Conservation (phyloP, 306 rosid species). For the Vigna hirtella region DNA sequence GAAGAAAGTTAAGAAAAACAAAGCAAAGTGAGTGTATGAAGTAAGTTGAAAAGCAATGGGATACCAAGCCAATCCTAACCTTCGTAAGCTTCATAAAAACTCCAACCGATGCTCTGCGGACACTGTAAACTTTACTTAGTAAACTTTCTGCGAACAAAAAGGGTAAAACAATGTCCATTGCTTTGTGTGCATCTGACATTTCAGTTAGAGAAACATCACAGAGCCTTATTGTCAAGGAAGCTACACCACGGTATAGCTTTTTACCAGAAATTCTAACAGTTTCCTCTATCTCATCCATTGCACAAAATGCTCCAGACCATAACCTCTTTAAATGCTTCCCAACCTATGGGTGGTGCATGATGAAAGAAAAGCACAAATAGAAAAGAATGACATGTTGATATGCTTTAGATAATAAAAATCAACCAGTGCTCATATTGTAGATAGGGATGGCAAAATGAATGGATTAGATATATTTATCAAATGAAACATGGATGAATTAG, state of each 20-base stretch:
- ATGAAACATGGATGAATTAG: no score
- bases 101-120: conserved; percentile 83
- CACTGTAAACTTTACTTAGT: conserved; percentile 88
- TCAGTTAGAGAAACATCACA: conserved; percentile 90
- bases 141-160: conserved; percentile 90
- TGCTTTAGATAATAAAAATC: background rate
- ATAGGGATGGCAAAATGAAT: no score
- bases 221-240: conserved; percentile 82
- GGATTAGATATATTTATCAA: no score
- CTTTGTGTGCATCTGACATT: conserved; percentile 71
- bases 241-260: conserved; percentile 72
- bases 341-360: conserved; percentile 57
- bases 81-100: conserved; percentile 95
- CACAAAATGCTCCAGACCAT: conserved; percentile 91
- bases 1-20: conserved; percentile 1
- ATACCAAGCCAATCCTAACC: conserved; percentile 58
- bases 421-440: conserved; percentile 27
- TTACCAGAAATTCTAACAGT: conserved; percentile 94
- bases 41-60: conserved; percentile 20
- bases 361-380: conserved; percentile 31
- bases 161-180: conserved; percentile 92
- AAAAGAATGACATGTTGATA: background rate
- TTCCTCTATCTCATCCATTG: conserved; percentile 97
- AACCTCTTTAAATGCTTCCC: conserved; percentile 75
- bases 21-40: background rate